Evolutionary conservation across 177 flowering plant genomes (phyloP).

Genomic region (Vitis hybrid): DNA sequence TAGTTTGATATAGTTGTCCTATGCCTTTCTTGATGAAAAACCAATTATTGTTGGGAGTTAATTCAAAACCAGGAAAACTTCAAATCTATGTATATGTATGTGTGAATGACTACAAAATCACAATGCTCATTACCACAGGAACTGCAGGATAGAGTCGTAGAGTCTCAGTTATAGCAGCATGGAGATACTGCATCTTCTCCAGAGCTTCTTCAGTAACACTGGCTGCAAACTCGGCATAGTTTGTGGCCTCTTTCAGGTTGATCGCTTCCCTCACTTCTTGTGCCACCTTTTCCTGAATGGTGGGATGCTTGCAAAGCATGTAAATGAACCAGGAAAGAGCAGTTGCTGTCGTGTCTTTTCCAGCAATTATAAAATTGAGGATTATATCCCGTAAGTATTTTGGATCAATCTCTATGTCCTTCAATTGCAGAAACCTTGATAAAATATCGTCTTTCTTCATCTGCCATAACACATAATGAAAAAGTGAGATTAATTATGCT

Average conservation of each 20-base stretch:
- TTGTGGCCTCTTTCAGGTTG: slow-evolving; percentile 1
- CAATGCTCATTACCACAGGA: slow-evolving; percentile 34
- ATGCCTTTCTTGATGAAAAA: too few species aligned
- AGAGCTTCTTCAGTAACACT: slow-evolving; percentile 39
- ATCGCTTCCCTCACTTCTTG: slow-evolving; percentile 37
- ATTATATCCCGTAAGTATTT: slow-evolving; percentile 46
- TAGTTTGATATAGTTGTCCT: too few species aligned
- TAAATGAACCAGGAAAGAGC: slow-evolving; percentile 72
- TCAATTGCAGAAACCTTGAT: slow-evolving; percentile 61
- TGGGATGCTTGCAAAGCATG: slow-evolving; percentile 61
- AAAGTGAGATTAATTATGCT: not conserved
- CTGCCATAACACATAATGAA: slow-evolving; percentile 23
- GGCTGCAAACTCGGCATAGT: slow-evolving; percentile 27
- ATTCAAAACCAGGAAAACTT: too few species aligned
- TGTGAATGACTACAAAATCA: too few species aligned
- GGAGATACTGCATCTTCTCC: slow-evolving; percentile 46
- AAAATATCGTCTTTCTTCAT: slow-evolving; percentile 60
- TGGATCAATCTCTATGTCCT: too few species aligned
- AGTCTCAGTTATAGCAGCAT: slow-evolving; percentile 62
- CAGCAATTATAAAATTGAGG: slow-evolving; percentile 52
- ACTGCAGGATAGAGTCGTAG: slow-evolving; percentile 58
- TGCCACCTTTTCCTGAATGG: slow-evolving; percentile 46
- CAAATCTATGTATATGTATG: too few species aligned
- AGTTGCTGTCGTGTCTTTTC: slow-evolving; percentile 58
- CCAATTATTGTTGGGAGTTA: too few species aligned